phyloP scores from a whole-genome alignment of 2,329 filamentous ascomycete genomes.

The Scedosporium dehoogii region DNA sequence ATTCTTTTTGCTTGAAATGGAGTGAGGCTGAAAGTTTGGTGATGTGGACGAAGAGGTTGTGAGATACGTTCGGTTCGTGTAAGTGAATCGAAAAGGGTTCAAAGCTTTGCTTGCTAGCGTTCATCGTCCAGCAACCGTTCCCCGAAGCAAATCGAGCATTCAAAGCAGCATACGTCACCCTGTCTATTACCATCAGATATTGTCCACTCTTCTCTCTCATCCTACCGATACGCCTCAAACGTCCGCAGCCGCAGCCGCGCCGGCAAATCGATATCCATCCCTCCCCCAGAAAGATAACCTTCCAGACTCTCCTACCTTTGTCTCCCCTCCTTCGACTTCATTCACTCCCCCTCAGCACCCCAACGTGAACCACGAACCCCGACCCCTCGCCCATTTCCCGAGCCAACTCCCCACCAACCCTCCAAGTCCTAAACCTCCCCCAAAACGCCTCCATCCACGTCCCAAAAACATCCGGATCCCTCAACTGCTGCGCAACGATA shows the following conservation, averaged over 20 bases:
- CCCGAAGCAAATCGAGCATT: too few relatives aligned
- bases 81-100: too few relatives aligned
- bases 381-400: constrained; percentile 50
- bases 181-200: too few relatives aligned
- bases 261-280: neutral
- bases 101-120: too few relatives aligned
- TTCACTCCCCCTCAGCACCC: constrained; percentile 45
- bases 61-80: too few relatives aligned
- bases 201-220: too few relatives aligned
- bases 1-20: neutral
- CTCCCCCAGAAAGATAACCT: neutral
- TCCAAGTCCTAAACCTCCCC: constrained; percentile 62
- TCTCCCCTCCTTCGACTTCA: neutral
- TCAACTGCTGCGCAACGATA: constrained; percentile 80
- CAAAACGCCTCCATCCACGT: constrained; percentile 65
- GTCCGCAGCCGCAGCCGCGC: too few relatives aligned
- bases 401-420: constrained; percentile 56
- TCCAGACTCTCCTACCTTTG: too few relatives aligned
- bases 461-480: constrained; percentile 77
- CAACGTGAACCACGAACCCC: constrained; percentile 77
- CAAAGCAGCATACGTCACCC: too few relatives aligned
- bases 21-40: neutral
- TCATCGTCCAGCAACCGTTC: too few relatives aligned
- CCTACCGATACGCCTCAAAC: too few relatives aligned
- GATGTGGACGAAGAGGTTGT: too few relatives aligned